Base-by-base conservation (phyloP, 2,329 filamentous ascomycete species). In the Talaromyces sp. region DNA sequence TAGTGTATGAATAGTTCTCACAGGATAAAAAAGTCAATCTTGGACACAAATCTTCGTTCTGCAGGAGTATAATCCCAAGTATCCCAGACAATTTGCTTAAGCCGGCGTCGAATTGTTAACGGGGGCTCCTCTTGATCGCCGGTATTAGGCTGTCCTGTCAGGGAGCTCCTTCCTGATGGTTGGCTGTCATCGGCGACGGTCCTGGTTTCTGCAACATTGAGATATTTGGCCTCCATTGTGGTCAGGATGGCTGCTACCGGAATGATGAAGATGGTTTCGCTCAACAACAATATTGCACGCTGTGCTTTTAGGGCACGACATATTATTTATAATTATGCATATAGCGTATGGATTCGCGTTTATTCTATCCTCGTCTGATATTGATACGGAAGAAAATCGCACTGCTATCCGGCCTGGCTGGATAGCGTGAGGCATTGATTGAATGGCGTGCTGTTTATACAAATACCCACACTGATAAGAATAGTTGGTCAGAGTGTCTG, bases 21-120 rank as follows among this genome's bases (percentile, higher is more conserved):
- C 56, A 57, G 22, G 9, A 57, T 57, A 6, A 52, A 53, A 36
- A 57, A 52, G 35, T 57, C 56, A 19, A 53, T 53, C 13, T 57
- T 57, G 2, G 56, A 53, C 21, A 57, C 33, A 11, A 52, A 57
- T 43, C n/a, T 35, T 15, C 56, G 22, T 35, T 53, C 56, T 57
- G 45, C 37, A 9, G 56, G 56, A 5, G 56, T 19, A 10, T 57
- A 57, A 15, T 57, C 46, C 6, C 53, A 46, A 37, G 56, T 43
- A n/a, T 53, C 56, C 56, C 56, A 57, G 13, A 53, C 5, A 11
- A 57, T 36, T 28, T 53, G 46, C 35, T 46, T 53, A 2, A 57
- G 5, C 13, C 56, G 56, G 10, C 17, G 35, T 19, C 46, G 21
- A 31, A 53, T 28, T 8, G 37, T 28, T 21, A 31, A 41, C 15